phyloP scores from a whole-genome alignment of 208 protist genomes.

The Balamuthia mandrillaris region DNA sequence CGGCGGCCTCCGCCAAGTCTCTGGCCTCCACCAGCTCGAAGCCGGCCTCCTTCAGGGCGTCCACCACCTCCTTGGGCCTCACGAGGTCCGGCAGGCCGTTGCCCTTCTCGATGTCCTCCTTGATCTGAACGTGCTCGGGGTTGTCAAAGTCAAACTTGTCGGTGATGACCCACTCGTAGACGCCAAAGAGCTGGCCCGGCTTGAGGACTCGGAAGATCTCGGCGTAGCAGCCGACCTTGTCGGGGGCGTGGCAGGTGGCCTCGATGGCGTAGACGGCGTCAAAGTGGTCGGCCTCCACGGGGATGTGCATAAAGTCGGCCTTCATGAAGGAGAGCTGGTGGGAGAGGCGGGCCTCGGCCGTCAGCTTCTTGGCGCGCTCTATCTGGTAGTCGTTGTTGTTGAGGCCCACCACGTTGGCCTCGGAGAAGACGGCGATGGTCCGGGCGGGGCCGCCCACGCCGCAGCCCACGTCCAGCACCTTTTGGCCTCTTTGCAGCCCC shows the following conservation, averaged over 20 bases:
- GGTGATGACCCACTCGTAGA: conserved; percentile 93
- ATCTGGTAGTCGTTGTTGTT: conserved; percentile 97
- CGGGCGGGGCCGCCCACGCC: conserved; percentile 91
- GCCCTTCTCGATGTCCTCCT: conserved; percentile 89
- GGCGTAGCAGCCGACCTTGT: conserved; percentile 84
- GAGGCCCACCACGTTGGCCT: conserved; percentile 88
- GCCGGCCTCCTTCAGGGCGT: conserved; percentile 83
- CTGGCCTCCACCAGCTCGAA: conserved; percentile 82
- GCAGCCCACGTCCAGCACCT: conserved; percentile 86
- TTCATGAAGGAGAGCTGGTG: conserved; percentile 81
- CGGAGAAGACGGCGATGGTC: conserved; percentile 89
- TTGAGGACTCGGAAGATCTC: conserved; percentile 92
- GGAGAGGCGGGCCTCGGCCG: conserved; percentile 59
- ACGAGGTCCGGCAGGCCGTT: conserved; percentile 87
- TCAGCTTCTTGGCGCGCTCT: conserved; percentile 73
- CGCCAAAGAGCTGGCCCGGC: conserved; percentile 82
- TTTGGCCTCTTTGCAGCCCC: conserved; percentile 79
- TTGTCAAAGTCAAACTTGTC: conserved; percentile 87
- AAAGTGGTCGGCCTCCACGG: conserved; percentile 80
- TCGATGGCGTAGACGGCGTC: conserved; percentile 93
- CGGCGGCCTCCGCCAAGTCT: conserved; percentile 75
- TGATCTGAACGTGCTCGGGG: conserved; percentile 80
- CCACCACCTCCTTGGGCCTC: conserved; percentile 71
- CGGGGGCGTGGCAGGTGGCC: conserved; percentile 92
- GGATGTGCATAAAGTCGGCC: conserved; percentile 90